phyloP scores from a whole-genome alignment of 352 stramenopile species.

The Phytopythium oedochilum region DNA sequence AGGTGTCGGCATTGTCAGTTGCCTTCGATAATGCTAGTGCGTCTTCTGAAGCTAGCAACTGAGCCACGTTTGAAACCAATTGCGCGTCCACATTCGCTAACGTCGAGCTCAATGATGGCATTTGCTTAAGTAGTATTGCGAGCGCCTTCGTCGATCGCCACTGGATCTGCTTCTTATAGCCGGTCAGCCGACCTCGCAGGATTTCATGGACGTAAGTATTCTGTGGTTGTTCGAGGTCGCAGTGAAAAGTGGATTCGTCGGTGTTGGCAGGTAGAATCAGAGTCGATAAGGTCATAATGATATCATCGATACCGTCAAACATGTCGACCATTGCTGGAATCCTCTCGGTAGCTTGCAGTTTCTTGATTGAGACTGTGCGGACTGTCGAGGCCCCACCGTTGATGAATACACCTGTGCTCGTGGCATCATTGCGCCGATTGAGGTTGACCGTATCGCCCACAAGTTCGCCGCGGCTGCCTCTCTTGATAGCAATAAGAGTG shows the following conservation, averaged over 20 bases:
- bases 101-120: conserved; percentile 29
- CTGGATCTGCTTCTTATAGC: conserved; percentile 77
- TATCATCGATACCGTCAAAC: conserved; percentile 62
- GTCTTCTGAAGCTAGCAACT: conserved; percentile 55
- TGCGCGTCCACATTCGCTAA: conserved; percentile 54
- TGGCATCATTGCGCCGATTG: not conserved
- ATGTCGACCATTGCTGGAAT: conserved; percentile 75
- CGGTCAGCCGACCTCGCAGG: conserved; percentile 46
- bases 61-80: conserved; percentile 53
- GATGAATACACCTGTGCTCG: not conserved
- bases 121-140: conserved; percentile 63
- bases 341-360: conserved; percentile 56
- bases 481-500: conserved; percentile 29
- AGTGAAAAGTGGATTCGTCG: conserved; percentile 25
- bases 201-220: conserved; percentile 62
- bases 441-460: conserved; percentile 18
- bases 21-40: conserved; percentile 22
- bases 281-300: conserved; percentile 47
- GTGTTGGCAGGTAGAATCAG: conserved; percentile 31
- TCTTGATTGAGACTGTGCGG: conserved; percentile 37
- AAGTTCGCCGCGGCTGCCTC: conserved; percentile 32
- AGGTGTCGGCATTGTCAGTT: conserved; percentile 3
- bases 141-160: conserved; percentile 79
- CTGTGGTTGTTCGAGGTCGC: conserved; percentile 52
- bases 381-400: not conserved